These are phyloP conservation scores for Astrocystis sublimbata DNA, from an alignment of 495 filamentous ascomycete species.

Conservation along the genomic window DNA sequence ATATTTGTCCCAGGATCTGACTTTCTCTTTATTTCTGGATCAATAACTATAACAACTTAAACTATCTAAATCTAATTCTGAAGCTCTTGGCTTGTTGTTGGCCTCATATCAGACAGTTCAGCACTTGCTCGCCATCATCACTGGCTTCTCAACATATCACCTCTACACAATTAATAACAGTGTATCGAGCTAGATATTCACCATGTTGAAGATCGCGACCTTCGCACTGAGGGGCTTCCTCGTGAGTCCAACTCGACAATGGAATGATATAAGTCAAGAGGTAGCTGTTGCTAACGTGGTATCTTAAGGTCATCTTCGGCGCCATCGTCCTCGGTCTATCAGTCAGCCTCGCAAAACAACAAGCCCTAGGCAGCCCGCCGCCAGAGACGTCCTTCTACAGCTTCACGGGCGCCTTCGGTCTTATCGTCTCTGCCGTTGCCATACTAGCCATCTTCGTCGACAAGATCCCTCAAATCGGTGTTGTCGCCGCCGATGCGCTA, in stretches of 20 bases:
- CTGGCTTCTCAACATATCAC: neutral
- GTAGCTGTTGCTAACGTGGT: neutral
- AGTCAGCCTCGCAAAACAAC: slow-evolving; percentile 45
- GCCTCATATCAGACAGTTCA: neutral
- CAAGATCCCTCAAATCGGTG: slow-evolving; percentile 40
- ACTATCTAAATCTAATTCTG: neutral
- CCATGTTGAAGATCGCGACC: slow-evolving; percentile 10
- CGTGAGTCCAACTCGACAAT: neutral
- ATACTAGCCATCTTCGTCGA: slow-evolving; percentile 40
- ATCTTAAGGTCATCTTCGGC: slow-evolving; percentile 42
- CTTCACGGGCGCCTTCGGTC: slow-evolving; percentile 52
- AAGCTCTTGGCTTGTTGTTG: neutral
- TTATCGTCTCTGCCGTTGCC: slow-evolving; percentile 45
- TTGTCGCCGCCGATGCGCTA: slow-evolving; percentile 46
- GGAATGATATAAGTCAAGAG: neutral
- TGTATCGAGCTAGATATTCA: neutral
- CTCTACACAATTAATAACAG: neutral
- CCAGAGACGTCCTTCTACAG: slow-evolving; percentile 45
- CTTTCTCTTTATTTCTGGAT: too few relatives aligned
- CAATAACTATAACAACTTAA: too few relatives aligned
- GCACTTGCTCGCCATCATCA: neutral
- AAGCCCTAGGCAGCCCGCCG: slow-evolving; percentile 39
- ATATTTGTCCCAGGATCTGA: too few relatives aligned
- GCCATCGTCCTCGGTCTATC: slow-evolving; percentile 51
- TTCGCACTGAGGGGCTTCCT: slow-evolving; percentile 11